A percentile compares a stretch with the other conserved stretches of the same genome.
These are phyloP conservation scores for Raffaelea ambrosiae DNA, from an alignment of 2,329 filamentous ascomycete species.

Conservation along the genomic window DNA sequence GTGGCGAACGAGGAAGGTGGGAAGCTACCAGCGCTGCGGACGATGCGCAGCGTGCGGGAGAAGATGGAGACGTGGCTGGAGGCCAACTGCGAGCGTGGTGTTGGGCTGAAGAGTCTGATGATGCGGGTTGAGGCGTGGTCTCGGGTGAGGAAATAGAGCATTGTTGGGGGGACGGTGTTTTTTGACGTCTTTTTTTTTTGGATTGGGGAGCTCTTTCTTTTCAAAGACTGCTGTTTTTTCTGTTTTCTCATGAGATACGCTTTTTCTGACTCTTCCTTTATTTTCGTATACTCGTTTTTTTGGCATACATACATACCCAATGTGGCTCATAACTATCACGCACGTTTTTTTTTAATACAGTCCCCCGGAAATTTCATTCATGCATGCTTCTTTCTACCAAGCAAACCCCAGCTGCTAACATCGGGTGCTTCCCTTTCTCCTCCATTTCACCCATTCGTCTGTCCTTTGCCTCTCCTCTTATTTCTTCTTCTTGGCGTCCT, in stretches of 20 bases:
- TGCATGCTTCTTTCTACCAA: no score
- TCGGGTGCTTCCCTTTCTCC: no score
- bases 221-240: conserved; percentile 2
- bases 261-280: conserved; percentile 3
- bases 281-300: neutral
- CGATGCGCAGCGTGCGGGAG: conserved; percentile 61
- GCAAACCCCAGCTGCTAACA: no score
- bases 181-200: conserved; percentile 1
- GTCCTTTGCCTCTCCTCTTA: conserved; percentile 18
- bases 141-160: conserved; percentile 21
- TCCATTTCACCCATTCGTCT: conserved; percentile 9
- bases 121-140: conserved; percentile 50
- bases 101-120: conserved; percentile 62
- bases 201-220: neutral
- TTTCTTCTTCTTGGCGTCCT: conserved; percentile 22
- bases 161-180: neutral
- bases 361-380: no score
- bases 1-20: conserved; percentile 46
- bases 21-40: conserved; percentile 64
- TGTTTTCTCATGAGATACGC: conserved; percentile 2
- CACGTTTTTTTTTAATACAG: no score
- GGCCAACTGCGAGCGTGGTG: conserved; percentile 71
- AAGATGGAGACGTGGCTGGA: conserved; percentile 80
- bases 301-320: conserved; percentile 8
- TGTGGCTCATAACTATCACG: no score